Base-by-base conservation (phyloP, 768 basidiomycete genomes). In the Clavaria fumosa region DNA sequence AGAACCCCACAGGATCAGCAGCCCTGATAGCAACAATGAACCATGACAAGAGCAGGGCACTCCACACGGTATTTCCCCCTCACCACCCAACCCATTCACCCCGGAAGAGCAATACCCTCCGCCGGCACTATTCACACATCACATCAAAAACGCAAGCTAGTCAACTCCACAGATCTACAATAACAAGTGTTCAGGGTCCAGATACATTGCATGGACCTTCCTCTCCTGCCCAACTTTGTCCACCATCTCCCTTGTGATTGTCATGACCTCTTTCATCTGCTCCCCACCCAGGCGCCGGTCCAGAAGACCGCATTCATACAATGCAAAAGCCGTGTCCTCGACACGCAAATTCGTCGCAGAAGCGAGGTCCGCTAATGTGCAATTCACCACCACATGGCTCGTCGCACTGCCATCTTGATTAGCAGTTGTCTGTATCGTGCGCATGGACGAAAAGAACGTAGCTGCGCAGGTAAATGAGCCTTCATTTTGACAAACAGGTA, bases 261-360 rank as follows among this genome's bases (percentile, higher is more conserved):
- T 65, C 5, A 81, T 54, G 37, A 63, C 66, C 42, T 67, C 64
- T 43, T 67, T 66, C 15, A 46, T 56, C 14, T 46, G 51, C 3
- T 51, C 46, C 7, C 51, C 51, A 12, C 47, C 55, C 38, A 30
- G 48, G 37, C 69, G 52, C 27, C 66, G 60, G 38, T 56, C 59
- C 12, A 95, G 63, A 38, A 96, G 55, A 20, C 89, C 88, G 42
- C 82, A 78, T 52, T 91, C 88, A 39, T 82, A 78, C 46, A 97
- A 55, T 2, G 90, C 86, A 56, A 86, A 90, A 0, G 86, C 80
- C 0, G 78, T 73, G 53, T 97, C 93, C 39, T 95, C 86, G 0
- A 76, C 54, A 1, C 84, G 70, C 37, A 97, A 60, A 55, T 83
- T 78, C 33, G 85, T 85, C 20, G 78, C 82, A 12, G 64, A 62